Base-by-base conservation (phyloP, 2,329 filamentous ascomycete genomes). In the Aspergillus floridensis region DNA sequence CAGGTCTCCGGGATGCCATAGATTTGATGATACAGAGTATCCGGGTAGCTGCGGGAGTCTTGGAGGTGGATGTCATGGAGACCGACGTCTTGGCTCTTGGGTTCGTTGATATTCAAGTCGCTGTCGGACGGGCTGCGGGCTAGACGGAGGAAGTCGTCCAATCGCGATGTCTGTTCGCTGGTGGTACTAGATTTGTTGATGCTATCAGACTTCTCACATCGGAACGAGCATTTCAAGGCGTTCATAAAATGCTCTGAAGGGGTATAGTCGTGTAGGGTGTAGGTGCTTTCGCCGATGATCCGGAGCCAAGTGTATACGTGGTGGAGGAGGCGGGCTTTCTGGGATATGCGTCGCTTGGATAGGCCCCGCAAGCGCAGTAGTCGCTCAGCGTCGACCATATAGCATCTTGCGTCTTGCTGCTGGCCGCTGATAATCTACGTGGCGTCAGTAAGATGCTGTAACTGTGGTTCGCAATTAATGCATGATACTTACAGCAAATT, bases 1-100 rank as follows among this genome's bases (percentile, higher is more conserved):
- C 77, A 79, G 14, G 75, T 77, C 53, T 80, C 77, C 0, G 76
- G 71, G 12, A 80, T 75, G 2, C 77, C 76, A 53, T 80, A 79
- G 7, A 79, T 72, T 29, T 78, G 69, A 47, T 70, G 71, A 59
- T 77, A 78, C 26, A 78, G 69, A 0, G 73, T 76, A 3, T 71
- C 68, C 11, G 68, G 65, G 38, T 70, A 73, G 7, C 66, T 69
- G 7, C 73, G 65, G 1, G 70, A 72, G 52, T 76, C 73, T 49
- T 76, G 69, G 0, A 77, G 67, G 54, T 79, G 76, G n/a, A 78
- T 78, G 47, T 78, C 76, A 38, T 72, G 66, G 16, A 76, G 65
- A 1, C 70, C 71, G 19, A 66, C 63, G 5, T 70, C 63, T 3
- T 55, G 59, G 19, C 76, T 75, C 57, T 77, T 78, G 14, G 65